Conservation (phyloP, 129 eudicot genomes). For the Chrysanthemum makinoi region DNA sequence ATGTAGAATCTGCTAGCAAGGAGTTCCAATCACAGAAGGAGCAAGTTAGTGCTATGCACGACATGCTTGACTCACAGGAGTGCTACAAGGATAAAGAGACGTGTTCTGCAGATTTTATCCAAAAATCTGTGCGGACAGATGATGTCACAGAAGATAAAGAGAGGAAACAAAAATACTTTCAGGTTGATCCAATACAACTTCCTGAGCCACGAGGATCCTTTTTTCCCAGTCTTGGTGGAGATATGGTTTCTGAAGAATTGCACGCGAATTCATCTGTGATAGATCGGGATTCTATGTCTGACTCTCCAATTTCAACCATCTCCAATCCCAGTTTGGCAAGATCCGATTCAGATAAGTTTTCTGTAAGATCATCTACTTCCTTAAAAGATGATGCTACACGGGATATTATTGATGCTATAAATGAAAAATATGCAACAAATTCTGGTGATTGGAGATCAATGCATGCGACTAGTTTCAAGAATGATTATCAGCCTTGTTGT, state of each 20-base stretch:
- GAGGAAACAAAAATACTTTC: not conserved
- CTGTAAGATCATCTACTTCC: slow-evolving; percentile 1
- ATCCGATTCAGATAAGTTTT: slow-evolving; percentile 37
- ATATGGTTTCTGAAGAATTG: slow-evolving; percentile 43
- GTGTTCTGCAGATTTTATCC: not conserved
- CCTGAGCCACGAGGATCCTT: no score
- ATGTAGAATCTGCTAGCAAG: slow-evolving; percentile 23
- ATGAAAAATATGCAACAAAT: slow-evolving; percentile 21
- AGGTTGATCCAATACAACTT: no score
- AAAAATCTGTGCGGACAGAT: not conserved
- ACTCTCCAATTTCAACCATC: slow-evolving; percentile 52
- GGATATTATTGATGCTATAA: not conserved
- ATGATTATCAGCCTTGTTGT: slow-evolving; percentile 46
- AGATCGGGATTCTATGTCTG: slow-evolving; percentile 41
- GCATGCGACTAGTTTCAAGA: slow-evolving; percentile 10
- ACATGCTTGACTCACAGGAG: not conserved
- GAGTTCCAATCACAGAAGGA: slow-evolving; percentile 18
- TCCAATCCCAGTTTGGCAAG: slow-evolving; percentile 43
- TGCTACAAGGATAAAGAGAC: slow-evolving; percentile 26
- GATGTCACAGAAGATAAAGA: not conserved
- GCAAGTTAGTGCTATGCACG: slow-evolving; percentile 28
- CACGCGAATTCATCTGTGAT: slow-evolving; percentile 49
- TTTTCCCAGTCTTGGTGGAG: not conserved
- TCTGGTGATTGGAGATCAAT: slow-evolving; percentile 16
- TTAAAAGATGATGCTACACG: not conserved